These are phyloP conservation scores for Deinandra increscens DNA, from an alignment of 129 eudicot genomes.

Conservation along the genomic window DNA sequence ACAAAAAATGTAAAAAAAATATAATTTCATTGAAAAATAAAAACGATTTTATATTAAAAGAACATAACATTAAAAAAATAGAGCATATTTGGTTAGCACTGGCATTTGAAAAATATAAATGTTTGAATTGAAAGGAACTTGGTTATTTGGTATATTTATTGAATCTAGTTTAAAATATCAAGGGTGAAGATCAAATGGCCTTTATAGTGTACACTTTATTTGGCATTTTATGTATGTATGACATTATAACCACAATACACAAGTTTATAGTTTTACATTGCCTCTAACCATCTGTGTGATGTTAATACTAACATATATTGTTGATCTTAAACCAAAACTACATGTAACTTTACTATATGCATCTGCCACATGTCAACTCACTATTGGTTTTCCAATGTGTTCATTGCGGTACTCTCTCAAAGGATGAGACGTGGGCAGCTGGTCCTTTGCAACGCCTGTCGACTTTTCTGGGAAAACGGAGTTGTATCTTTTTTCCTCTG, in stretches of 20 bases:
- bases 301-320: background rate
- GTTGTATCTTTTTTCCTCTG: constrained; percentile 26
- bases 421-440: constrained; percentile 63
- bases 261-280: constrained; percentile 7
- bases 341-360: constrained; percentile 1
- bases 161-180: background rate
- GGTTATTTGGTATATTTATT: too few relatives aligned
- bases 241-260: constrained; percentile 14
- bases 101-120: background rate
- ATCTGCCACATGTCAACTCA: constrained; percentile 14
- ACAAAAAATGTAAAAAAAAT: too few relatives aligned
- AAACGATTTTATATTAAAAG: too few relatives aligned
- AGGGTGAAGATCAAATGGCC: background rate
- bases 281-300: constrained; percentile 1
- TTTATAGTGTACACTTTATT: background rate
- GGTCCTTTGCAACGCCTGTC: constrained; percentile 87
- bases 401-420: constrained; percentile 62
- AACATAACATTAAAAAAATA: too few relatives aligned
- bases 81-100: background rate
- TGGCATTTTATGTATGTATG: constrained; percentile 9
- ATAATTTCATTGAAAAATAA: too few relatives aligned
- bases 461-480: constrained; percentile 69
- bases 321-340: background rate
- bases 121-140: too few relatives aligned
- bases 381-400: constrained; percentile 35